Evolutionary conservation across 164 flowering plant genomes (phyloP).

Genomic region (Stephania japonica): DNA sequence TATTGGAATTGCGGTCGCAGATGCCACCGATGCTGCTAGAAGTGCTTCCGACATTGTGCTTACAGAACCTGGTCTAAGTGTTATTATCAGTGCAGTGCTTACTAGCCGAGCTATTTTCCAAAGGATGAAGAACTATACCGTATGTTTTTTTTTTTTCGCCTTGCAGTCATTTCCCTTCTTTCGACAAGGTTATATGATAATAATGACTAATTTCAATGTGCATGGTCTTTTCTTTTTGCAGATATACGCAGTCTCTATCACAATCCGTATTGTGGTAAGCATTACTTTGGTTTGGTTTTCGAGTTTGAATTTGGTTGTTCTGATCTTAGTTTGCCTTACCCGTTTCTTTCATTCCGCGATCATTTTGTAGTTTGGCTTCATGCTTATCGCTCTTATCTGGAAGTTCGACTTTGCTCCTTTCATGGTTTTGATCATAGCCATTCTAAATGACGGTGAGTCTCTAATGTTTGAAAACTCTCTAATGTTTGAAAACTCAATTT

Average conservation of each 20-base stretch:
- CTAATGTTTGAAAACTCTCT: neutral
- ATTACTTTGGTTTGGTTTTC: neutral
- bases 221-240: constrained; percentile 26
- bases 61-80: constrained; percentile 95
- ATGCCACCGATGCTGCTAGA: constrained; percentile 93
- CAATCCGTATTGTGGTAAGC: constrained; percentile 96
- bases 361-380: constrained; percentile 80
- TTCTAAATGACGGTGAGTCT: constrained; percentile 80
- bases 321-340: neutral
- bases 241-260: constrained; percentile 95
- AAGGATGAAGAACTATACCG: constrained; percentile 98
- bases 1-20: constrained; percentile 47
- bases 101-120: constrained; percentile 98
- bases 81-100: constrained; percentile 90
- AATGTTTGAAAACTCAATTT: neutral
- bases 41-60: constrained; percentile 95
- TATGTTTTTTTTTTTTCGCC: constrained; percentile 19
- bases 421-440: constrained; percentile 97
- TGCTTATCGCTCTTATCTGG: constrained; percentile 94
- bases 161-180: neutral
- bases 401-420: constrained; percentile 89
- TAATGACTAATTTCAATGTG: neutral
- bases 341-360: neutral
- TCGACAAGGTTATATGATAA: neutral
- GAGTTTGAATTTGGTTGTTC: neutral